Conservation (phyloP, 2,329 filamentous ascomycete genomes). For the Fusarium sublunatum region DNA sequence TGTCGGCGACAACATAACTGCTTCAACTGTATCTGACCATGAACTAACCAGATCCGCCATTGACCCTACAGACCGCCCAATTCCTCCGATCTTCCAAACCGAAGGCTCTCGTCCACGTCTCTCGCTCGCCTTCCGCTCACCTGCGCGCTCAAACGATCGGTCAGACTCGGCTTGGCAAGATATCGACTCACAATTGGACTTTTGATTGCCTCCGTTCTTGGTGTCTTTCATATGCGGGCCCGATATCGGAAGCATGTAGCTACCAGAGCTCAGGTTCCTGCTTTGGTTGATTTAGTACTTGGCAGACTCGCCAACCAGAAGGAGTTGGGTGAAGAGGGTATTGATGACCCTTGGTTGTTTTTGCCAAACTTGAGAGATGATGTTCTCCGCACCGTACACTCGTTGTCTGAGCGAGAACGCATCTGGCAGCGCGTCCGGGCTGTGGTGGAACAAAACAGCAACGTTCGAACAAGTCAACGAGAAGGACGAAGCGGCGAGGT, state of each 20-base stretch:
- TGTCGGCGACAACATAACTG: conserved; percentile 38
- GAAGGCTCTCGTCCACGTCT: conserved; percentile 83
- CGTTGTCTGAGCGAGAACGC: conserved; percentile 77
- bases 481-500: conserved; percentile 74
- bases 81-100: conserved; percentile 70
- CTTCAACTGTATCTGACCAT: conserved; percentile 62
- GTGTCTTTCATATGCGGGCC: conserved; percentile 71
- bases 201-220: conserved; percentile 63
- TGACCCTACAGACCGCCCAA: conserved; percentile 76
- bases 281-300: conserved; percentile 85
- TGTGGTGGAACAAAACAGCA: conserved; percentile 93
- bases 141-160: conserved; percentile 81
- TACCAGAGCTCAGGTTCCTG: conserved; percentile 79
- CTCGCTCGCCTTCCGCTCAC: conserved; percentile 90
- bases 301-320: conserved; percentile 86
- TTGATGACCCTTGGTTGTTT: conserved; percentile 83
- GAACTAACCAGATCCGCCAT: conserved; percentile 88
- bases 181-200: conserved; percentile 86
- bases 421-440: conserved; percentile 86
- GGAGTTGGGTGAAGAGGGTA: conserved; percentile 74
- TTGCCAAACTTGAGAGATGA: conserved; percentile 92
- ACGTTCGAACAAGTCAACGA: conserved; percentile 81
- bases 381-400: conserved; percentile 84
- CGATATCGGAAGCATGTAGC: conserved; percentile 71
- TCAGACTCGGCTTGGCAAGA: conserved; percentile 84